These are phyloP conservation scores for Onygenales sp. DNA, from an alignment of 2,329 filamentous ascomycete genomes.

Conservation along the genomic window DNA sequence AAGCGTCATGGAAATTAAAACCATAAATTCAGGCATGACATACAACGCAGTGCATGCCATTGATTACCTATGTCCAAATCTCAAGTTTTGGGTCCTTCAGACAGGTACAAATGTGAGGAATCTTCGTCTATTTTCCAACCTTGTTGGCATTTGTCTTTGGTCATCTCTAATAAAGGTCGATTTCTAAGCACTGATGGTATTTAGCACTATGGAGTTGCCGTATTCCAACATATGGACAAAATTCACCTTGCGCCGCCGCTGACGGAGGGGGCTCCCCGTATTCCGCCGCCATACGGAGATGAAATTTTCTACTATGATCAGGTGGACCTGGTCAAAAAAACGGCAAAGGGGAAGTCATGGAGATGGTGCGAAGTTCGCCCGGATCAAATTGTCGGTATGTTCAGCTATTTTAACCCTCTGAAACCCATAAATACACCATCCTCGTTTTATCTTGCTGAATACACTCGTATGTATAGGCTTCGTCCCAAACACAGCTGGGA, in stretches of 20 bases:
- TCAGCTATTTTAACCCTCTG: not conserved
- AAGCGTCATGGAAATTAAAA: conserved; percentile 23
- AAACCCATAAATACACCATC: too few species aligned
- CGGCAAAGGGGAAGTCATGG: conserved; percentile 32
- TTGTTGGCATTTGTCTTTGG: not conserved
- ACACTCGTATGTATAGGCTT: conserved; percentile 21
- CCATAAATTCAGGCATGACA: conserved; percentile 33
- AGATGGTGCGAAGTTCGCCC: conserved; percentile 37
- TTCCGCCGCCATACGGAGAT: conserved; percentile 33
- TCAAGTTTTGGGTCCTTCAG: conserved; percentile 33
- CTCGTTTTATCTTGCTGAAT: not conserved
- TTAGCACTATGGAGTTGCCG: conserved; percentile 19
- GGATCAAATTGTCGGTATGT: conserved; percentile 29
- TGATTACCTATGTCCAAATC: conserved; percentile 27
- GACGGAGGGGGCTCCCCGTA: conserved; percentile 30
- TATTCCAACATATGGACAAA: conserved; percentile 18
- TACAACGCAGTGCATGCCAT: conserved; percentile 30
- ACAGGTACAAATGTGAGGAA: conserved; percentile 32
- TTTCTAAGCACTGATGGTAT: not conserved
- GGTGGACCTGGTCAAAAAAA: conserved; percentile 29
- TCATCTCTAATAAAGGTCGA: not conserved
- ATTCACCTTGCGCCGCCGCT: conserved; percentile 24
- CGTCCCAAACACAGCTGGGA: conserved; percentile 36
- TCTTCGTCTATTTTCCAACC: conserved; percentile 21
- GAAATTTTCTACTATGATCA: conserved; percentile 42